Conservation (phyloP, 2,329 filamentous ascomycete species). For the Diaporthe capsici region DNA sequence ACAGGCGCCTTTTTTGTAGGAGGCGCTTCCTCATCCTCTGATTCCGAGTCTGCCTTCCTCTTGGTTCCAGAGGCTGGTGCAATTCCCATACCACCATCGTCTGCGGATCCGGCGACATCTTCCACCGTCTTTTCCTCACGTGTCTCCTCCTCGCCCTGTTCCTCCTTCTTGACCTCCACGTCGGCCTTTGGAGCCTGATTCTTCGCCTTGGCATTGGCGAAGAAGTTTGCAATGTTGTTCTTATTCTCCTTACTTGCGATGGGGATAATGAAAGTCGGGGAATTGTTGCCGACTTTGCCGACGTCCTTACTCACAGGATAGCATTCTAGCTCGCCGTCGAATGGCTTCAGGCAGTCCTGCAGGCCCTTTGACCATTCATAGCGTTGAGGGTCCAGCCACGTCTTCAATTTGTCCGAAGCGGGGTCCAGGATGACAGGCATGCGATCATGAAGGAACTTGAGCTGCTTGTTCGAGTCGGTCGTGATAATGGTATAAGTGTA, state of each 20-base stretch:
- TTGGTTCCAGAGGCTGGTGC: conserved; percentile 41
- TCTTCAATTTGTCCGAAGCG: conserved; percentile 76
- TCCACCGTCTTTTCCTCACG: conserved; percentile 30
- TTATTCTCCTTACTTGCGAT: conserved; percentile 90
- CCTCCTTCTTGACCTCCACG: conserved; percentile 53
- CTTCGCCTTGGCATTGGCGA: conserved; percentile 71
- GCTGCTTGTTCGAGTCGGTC: conserved; percentile 84
- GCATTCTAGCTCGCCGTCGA: conserved; percentile 81
- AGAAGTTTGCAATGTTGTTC: conserved; percentile 94
- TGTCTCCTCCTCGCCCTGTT: conserved; percentile 48
- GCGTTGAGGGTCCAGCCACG: conserved; percentile 83
- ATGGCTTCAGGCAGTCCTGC: conserved; percentile 85
- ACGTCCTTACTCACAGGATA: conserved; percentile 92
- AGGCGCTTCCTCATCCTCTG: conserved; percentile 43
- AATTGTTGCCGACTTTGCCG: conserved; percentile 94
- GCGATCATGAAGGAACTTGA: conserved; percentile 90
- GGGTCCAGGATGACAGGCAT: conserved; percentile 96
- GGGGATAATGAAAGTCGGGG: conserved; percentile 85
- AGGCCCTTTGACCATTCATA: conserved; percentile 83
- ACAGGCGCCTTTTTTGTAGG: conserved; percentile 46
- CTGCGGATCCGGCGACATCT: conserved; percentile 35
- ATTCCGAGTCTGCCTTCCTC: conserved; percentile 41
- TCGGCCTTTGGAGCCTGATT: conserved; percentile 49
- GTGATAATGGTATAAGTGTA: conserved; percentile 97
- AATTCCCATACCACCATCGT: conserved; percentile 48